A percentile compares a stretch with the other conserved stretches of the same genome.
Conservation (phyloP, 192 early-diverging fungal genomes). For the Linnemannia zychae region DNA sequence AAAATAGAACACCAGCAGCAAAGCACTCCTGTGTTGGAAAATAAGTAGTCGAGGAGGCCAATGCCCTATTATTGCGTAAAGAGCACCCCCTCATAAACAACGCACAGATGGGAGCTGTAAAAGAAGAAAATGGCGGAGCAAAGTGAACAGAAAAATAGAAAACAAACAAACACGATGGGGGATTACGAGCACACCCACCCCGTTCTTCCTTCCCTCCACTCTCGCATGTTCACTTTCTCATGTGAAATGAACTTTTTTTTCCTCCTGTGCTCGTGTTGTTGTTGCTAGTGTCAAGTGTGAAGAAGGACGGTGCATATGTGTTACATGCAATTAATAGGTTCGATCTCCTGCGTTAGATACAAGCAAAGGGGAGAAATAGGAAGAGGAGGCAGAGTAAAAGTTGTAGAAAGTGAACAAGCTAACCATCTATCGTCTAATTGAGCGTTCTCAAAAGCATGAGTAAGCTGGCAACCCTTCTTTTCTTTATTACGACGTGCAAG, state of each 20-base stretch:
- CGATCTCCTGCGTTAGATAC: background rate
- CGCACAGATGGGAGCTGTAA: background rate
- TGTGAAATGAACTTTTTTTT: slow-evolving; percentile 3
- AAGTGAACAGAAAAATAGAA: background rate
- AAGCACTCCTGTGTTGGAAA: background rate
- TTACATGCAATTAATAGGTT: background rate
- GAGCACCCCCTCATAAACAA: background rate
- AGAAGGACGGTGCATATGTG: background rate
- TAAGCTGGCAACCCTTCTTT: background rate
- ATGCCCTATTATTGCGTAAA: background rate
- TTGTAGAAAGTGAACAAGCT: background rate
- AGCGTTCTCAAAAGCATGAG: background rate
- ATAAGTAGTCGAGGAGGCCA: background rate
- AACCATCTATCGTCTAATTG: background rate
- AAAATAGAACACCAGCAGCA: background rate
- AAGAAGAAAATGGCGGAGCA: background rate
- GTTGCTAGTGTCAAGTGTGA: background rate
- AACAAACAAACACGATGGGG: background rate
- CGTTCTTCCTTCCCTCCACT: background rate
- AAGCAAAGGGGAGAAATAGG: background rate
- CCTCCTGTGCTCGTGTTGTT: slow-evolving; percentile 4
- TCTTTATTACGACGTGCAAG: background rate
- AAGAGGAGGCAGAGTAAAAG: background rate
- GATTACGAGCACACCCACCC: background rate
- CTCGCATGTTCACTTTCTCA: background rate